phyloP scores from a whole-genome alignment of 805 yeast species.

The Metschnikowia kunwiensis region DNA sequence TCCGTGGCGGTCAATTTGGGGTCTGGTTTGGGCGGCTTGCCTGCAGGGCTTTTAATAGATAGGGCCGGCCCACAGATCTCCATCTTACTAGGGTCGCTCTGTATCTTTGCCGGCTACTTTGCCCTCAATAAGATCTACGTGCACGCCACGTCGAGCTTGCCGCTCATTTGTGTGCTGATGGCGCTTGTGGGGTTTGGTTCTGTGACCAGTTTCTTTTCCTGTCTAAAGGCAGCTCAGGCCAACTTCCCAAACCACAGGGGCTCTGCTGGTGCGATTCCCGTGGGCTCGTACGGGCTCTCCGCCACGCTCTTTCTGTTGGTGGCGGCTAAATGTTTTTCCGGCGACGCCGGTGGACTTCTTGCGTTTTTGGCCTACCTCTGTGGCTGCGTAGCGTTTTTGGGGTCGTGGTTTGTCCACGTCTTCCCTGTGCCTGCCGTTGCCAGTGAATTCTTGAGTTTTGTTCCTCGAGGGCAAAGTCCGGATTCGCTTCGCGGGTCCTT shows the following conservation, averaged over 20 bases:
- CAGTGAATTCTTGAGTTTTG: conserved; percentile 3
- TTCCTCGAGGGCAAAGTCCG: not conserved
- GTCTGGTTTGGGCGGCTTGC: conserved; percentile 63
- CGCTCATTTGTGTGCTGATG: conserved; percentile 48
- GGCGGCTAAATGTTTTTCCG: conserved; percentile 51
- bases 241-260: conserved; percentile 74
- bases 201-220: conserved; percentile 57
- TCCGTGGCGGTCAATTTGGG: conserved; percentile 61
- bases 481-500: conserved; percentile 31
- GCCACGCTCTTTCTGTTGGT: conserved; percentile 62
- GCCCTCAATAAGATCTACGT: conserved; percentile 48
- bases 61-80: conserved; percentile 53
- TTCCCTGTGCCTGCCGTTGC: conserved; percentile 20
- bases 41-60: conserved; percentile 70
- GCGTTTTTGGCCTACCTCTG: conserved; percentile 54
- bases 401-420: conserved; percentile 44
- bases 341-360: conserved; percentile 53
- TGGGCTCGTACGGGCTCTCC: conserved; percentile 66
- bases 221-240: conserved; percentile 52
- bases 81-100: conserved; percentile 51
- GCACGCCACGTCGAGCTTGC: conserved; percentile 36
- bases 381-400: conserved; percentile 43
- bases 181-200: conserved; percentile 63
- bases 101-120: conserved; percentile 54
- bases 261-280: conserved; percentile 65